phyloP scores from a whole-genome alignment of 306 rosid species.

The Carpinus viminea region DNA sequence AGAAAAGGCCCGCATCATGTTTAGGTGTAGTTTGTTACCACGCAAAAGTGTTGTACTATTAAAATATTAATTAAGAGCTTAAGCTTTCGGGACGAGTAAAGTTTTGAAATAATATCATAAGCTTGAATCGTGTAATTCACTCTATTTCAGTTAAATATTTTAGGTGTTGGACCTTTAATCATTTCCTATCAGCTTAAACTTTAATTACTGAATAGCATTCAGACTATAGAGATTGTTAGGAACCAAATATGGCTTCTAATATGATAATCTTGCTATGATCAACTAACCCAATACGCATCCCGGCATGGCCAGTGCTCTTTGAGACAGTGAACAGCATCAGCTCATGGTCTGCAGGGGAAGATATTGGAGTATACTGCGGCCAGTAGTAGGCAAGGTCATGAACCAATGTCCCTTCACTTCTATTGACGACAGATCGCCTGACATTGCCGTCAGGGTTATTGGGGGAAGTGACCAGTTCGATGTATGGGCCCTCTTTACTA shows the following conservation, averaged over 20 bases:
- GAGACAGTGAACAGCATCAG: conserved; percentile 77
- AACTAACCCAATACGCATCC: conserved; percentile 84
- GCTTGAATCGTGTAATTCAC: too few relatives aligned
- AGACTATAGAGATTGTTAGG: background rate
- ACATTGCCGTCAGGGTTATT: conserved; percentile 87
- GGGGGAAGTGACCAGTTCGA: conserved; percentile 87
- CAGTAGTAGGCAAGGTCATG: conserved; percentile 93
- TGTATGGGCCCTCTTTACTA: conserved; percentile 57
- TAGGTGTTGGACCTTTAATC: too few relatives aligned
- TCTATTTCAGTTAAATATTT: too few relatives aligned
- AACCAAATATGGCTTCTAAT: background rate
- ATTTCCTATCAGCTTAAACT: too few relatives aligned
- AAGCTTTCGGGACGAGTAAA: too few relatives aligned
- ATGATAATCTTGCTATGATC: background rate
- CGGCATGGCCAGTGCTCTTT: conserved; percentile 88
- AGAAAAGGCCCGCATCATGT: background rate
- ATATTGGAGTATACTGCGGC: conserved; percentile 92
- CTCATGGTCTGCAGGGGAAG: conserved; percentile 60
- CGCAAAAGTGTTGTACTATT: too few relatives aligned
- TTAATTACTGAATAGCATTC: background rate
- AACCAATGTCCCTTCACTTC: conserved; percentile 53
- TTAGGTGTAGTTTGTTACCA: background rate
- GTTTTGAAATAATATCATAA: too few relatives aligned
- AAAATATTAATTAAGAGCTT: too few relatives aligned
- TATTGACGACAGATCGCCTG: conserved; percentile 57